These are phyloP conservation scores for Monosporascus sp. DNA, from an alignment of 2,329 filamentous ascomycete genomes.

Conservation along the genomic window DNA sequence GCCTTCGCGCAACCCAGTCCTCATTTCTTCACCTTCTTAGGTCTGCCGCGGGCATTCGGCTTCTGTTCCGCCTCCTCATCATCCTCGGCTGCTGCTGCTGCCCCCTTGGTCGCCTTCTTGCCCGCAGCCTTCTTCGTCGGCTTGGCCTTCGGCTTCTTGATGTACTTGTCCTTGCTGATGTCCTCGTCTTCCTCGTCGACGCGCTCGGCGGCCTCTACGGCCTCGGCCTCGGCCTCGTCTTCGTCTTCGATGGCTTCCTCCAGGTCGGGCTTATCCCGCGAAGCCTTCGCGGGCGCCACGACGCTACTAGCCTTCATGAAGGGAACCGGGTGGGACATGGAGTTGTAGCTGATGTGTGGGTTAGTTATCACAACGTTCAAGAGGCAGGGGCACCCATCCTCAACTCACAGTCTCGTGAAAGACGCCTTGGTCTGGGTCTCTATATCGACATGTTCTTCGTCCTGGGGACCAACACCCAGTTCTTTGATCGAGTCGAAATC, in stretches of 20 bases:
- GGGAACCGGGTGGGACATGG: conserved; percentile 78
- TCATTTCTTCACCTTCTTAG: conserved; percentile 36
- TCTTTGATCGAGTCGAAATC: conserved; percentile 93
- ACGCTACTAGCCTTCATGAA: conserved; percentile 92
- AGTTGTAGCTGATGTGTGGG: conserved; percentile 63
- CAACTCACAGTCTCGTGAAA: conserved; percentile 78
- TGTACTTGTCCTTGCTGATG: conserved; percentile 90
- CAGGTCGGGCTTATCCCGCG: conserved; percentile 79
- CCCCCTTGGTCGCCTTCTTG: conserved; percentile 26
- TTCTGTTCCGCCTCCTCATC: conserved; percentile 45
- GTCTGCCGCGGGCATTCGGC: conserved; percentile 42
- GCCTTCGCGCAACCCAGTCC: background rate
- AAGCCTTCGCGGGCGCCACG: conserved; percentile 62
- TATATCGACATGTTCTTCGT: conserved; percentile 68
- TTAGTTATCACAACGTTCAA: conserved; percentile 7
- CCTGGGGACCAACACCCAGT: conserved; percentile 80
- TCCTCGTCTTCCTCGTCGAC: conserved; percentile 70
- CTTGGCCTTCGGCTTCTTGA: conserved; percentile 80
- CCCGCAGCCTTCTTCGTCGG: conserved; percentile 47
- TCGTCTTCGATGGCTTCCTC: conserved; percentile 95
- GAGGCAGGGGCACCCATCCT: background rate
- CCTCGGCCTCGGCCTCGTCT: conserved; percentile 64
- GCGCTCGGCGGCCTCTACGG: conserved; percentile 50
- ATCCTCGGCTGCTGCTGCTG: conserved; percentile 27
- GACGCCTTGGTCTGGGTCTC: conserved; percentile 80